phyloP scores from a whole-genome alignment of 2,329 filamentous ascomycete species.

The Thielaviopsis musarum region DNA sequence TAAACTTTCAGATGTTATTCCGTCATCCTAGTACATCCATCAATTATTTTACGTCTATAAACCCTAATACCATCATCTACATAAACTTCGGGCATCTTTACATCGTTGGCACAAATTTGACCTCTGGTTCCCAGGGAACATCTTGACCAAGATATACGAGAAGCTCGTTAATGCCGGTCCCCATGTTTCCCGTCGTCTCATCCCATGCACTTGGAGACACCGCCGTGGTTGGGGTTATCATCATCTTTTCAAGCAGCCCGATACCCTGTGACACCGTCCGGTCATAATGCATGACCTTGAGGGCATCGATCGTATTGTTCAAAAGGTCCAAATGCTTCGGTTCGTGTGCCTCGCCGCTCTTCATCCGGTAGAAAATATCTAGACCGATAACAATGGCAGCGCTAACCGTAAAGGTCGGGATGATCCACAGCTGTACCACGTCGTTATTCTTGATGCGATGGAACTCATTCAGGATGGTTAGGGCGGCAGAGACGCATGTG shows the following conservation, averaged over 20 bases:
- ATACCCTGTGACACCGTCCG: conserved; percentile 3
- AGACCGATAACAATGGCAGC: conserved; percentile 9
- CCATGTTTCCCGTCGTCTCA: not conserved
- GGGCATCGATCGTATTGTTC: not conserved
- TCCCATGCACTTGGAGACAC: not conserved
- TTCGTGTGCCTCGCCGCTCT: conserved; percentile 4
- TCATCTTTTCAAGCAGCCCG: not conserved
- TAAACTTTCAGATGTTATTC: no score
- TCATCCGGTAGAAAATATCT: conserved; percentile 9
- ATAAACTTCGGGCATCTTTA: no score
- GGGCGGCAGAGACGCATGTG: conserved; percentile 8
- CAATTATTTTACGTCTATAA: not conserved
- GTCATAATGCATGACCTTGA: conserved; percentile 2
- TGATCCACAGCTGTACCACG: conserved; percentile 11
- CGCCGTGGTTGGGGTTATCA: not conserved
- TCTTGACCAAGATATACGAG: not conserved
- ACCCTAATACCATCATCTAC: no score
- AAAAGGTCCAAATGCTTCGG: conserved; percentile 5
- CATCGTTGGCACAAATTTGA: not conserved
- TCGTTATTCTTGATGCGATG: conserved; percentile 7
- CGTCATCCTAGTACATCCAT: not conserved
- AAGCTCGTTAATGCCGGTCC: not conserved
- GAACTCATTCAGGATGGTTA: conserved; percentile 9
- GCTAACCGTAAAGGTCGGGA: conserved; percentile 11
- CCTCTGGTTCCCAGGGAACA: not conserved